Percentiles rank a stretch among this genome's conserved stretches.
These are phyloP conservation scores for Theobroma cacao DNA, from an alignment of 345 rosid species.

Conservation along the genomic window DNA sequence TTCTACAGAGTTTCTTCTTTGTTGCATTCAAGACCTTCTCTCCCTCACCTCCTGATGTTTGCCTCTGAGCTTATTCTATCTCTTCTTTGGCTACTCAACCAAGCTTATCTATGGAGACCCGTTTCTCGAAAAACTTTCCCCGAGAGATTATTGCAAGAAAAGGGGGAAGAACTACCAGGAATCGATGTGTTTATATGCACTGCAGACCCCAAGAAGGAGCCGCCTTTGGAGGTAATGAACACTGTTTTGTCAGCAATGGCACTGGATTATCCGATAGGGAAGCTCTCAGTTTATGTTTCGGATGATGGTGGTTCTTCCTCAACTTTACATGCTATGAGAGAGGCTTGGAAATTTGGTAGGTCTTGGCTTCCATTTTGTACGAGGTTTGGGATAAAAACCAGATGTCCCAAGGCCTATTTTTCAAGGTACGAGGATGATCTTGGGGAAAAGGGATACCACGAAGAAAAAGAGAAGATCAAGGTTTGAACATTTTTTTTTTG, in stretches of 20 bases:
- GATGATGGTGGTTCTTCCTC: constrained; percentile 43
- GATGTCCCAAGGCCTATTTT: constrained; percentile 39
- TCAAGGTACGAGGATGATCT: constrained; percentile 21
- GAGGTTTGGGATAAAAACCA: constrained; percentile 24
- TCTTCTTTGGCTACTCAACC: constrained; percentile 38
- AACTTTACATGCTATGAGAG: constrained; percentile 36
- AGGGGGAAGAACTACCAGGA: constrained; percentile 29
- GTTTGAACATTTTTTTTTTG: not conserved
- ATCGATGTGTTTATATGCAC: constrained; percentile 55
- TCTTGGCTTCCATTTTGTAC: constrained; percentile 51
- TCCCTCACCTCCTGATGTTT: constrained; percentile 24
- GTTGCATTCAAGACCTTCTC: not conserved
- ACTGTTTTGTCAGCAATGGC: constrained; percentile 52
- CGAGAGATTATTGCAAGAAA: constrained; percentile 21
- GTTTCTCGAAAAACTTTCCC: constrained; percentile 33
- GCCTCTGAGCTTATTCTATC: constrained; percentile 23
- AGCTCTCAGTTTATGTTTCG: constrained; percentile 47
- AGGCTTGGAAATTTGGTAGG: constrained; percentile 37
- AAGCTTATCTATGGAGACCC: constrained; percentile 39
- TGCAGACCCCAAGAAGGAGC: constrained; percentile 49
- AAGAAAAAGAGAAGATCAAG: constrained; percentile 24
- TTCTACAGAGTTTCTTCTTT: constrained; percentile 29
- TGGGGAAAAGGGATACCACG: constrained; percentile 4
- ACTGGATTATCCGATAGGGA: constrained; percentile 44
- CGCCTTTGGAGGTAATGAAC: constrained; percentile 41